Conservation (phyloP, 768 basidiomycete species). For the Pluteus cervinus region DNA sequence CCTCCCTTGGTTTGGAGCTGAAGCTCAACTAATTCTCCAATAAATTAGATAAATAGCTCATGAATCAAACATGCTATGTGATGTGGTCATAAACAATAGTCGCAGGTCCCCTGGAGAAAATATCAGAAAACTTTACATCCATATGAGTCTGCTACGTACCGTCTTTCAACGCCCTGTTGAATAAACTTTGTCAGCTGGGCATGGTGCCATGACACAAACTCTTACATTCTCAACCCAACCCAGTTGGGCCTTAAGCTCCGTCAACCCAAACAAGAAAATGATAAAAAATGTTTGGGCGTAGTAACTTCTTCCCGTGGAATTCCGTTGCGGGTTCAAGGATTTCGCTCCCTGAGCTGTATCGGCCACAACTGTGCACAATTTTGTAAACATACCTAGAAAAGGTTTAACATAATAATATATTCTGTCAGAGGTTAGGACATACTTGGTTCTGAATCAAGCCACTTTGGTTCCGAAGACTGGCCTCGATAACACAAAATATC, state of each 20-base stretch:
- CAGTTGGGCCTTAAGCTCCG: constrained; percentile 41
- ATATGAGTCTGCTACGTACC: constrained; percentile 4
- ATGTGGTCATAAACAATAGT: constrained; percentile 5
- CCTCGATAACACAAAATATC: constrained; percentile 17
- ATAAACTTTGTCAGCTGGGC: not conserved
- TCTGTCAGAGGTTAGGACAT: not conserved
- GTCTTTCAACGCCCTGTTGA: constrained; percentile 14
- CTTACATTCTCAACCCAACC: constrained; percentile 35
- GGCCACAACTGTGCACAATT: constrained; percentile 15
- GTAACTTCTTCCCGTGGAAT: constrained; percentile 8
- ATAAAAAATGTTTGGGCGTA: constrained; percentile 27
- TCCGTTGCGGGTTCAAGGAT: constrained; percentile 3
- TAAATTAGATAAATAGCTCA: too few species aligned
- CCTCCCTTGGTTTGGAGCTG: too few species aligned
- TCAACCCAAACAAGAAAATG: constrained; percentile 36
- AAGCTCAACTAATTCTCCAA: too few species aligned
- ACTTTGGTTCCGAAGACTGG: constrained; percentile 10
- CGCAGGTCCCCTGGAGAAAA: constrained; percentile 1
- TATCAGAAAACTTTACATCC: not conserved
- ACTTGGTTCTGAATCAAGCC: constrained; percentile 17
- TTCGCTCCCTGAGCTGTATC: constrained; percentile 11
- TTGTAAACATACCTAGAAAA: constrained; percentile 10
- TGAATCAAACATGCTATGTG: too few species aligned
- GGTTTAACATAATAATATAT: not conserved
- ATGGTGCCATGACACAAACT: not conserved